Evolutionary conservation across 176 grass and related monocot species (phyloP), one percentile per base, ranked within the genome.

Genomic region (Tillandsia leiboldiana): DNA sequence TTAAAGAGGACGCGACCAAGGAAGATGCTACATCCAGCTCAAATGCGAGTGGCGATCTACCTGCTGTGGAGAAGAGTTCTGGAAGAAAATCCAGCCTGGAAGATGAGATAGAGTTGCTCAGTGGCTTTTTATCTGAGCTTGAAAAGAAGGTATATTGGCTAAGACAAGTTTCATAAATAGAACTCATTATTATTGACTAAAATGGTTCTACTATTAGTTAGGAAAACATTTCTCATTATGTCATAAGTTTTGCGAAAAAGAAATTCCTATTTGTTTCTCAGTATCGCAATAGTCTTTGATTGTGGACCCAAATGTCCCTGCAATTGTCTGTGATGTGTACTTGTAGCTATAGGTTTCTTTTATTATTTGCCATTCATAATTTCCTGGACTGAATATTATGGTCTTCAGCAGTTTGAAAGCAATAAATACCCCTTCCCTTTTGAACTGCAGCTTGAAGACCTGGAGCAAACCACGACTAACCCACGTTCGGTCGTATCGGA

Each of bases 401-500:
- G 77, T 12, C 80, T 3, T 13, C 11, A 26, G 28, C 15, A 10
- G 1, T 17, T 20, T 17, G 24, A 57, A 12, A 23, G 18, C 2
- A 15, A 11, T 33, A 33, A 17, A 17, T 57, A 56, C 28, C 64
- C 26, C 67, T 65, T 68, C 11, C 14, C 27, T 58, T 70, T 17
- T 18, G 69, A 73, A 47, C 48, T 84, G 78, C 67, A 99, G 94
- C 84, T 90, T 68, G 94, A 99, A 86, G 94, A 99, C 71, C 82
- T 99, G 80, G 80, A 90, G 15, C 86, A 97, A 83, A 73, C 77
- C 54, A 48, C 70, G 70, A 50, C 72, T 48, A 86, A 14, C 67
- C 87, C 90, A 68, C 69, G 47, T 23, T 79, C 87, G 63, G 49
- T 63, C 17, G 53, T 90, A 51, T 71, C 77, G 10, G 81, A 87